Evolutionary conservation across 352 stramenopile species (phyloP), one percentile per base, ranked within the genome.

Genomic region (Phytophthora agathidicida): DNA sequence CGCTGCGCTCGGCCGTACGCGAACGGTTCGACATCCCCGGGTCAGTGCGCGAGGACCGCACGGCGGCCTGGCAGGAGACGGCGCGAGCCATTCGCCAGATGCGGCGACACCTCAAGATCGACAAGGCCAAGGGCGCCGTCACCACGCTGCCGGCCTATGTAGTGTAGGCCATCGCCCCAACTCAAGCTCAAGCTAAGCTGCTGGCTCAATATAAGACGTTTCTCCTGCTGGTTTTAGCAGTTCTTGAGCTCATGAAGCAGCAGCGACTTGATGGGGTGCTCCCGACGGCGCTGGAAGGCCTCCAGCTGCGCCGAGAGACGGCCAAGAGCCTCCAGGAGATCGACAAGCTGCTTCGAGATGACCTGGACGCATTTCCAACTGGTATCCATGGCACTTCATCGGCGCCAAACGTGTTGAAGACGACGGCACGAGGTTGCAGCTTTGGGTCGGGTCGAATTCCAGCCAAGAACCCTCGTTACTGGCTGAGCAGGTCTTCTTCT

Each of bases 1-100:
- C 16, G 9, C 35, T 71, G 20, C 68, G 67, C 43, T 30, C 47
- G 0, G 30, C 37, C 0, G 53, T 71, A 7, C 57, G 62, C 0
- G 63, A 76, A 17, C 52, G 58, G 16, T 76, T 76, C 37, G 68
- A 73, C 53, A 73, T 76, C 19, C 68, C 68, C 9, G 68, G 68
- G 3, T 71, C 57, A 13, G 36, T 60, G 1, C 52, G 58, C 13
- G 68, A 76, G 41, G 68, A 76, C 41, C 68, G 63, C 44, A 67
- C 68, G 33, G 68, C 68, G 1, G 68, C 63, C 24, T 73, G 57
- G 63, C 63, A 73, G 49, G 68, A 76, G 50, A 65, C 60, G 22
- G 58, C 46, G 44, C 54, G 69, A 2, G 60, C 52, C 20, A 69
- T 78, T 38, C 60, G 56, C 10, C 69, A 78, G 53, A 78, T 77